These are phyloP conservation scores for Trichoderma sp. DNA, from an alignment of 2,329 filamentous ascomycete genomes.

Conservation along the genomic window DNA sequence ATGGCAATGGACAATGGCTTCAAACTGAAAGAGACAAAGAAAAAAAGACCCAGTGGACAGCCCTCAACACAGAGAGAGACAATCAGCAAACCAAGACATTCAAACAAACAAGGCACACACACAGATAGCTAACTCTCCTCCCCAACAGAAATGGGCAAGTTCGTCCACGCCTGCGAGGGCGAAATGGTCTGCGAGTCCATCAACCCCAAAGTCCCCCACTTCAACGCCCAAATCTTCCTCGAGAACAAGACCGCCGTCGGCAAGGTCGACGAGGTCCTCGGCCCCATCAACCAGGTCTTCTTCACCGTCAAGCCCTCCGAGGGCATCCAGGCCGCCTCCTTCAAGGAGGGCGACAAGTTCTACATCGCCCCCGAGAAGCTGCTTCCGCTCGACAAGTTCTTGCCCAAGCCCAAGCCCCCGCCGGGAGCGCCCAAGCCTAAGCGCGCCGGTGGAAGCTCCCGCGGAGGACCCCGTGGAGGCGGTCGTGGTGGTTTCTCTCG, in stretches of 20 bases:
- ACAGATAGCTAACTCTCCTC: background rate
- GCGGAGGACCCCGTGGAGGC: constrained; percentile 34
- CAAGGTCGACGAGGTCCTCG: constrained; percentile 97
- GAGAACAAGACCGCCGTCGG: constrained; percentile 97
- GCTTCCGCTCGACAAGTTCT: constrained; percentile 90
- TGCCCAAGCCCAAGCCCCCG: constrained; percentile 83
- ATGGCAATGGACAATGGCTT: background rate
- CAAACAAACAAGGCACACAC: background rate
- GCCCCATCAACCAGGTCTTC: constrained; percentile 95
- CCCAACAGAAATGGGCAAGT: constrained; percentile 75
- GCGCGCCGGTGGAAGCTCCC: constrained; percentile 55
- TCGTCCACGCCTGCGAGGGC: constrained; percentile 92
- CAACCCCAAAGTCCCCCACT: constrained; percentile 95
- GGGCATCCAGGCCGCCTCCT: constrained; percentile 89
- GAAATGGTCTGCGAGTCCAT: constrained; percentile 96
- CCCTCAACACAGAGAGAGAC: background rate
- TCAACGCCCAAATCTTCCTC: constrained; percentile 98
- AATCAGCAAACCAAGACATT: background rate
- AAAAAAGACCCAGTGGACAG: too few species aligned
- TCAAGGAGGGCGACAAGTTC: constrained; percentile 96
- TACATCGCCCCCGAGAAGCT: constrained; percentile 95
- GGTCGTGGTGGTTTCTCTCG: constrained; percentile 34
- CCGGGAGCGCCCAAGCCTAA: constrained; percentile 61
- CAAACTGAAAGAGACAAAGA: background rate
- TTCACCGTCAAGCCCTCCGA: constrained; percentile 98